Evolutionary conservation across 768 basidiomycete genomes (phyloP), one percentile per base, ranked within the genome.

Genomic region (Tubosaeta sp.): DNA sequence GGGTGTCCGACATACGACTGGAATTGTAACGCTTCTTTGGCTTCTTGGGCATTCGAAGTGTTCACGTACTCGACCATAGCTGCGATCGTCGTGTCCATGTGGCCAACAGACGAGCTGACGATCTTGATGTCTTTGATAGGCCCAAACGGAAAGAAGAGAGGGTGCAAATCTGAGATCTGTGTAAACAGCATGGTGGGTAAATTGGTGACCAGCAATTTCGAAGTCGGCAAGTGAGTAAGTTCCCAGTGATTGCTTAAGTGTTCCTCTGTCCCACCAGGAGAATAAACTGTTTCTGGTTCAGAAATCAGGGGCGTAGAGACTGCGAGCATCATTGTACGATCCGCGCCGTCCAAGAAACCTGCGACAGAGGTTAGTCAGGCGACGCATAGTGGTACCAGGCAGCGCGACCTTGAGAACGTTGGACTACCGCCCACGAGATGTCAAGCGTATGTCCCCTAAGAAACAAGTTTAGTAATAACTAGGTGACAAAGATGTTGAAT

Each of bases 371-470:
- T 22, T n/a, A 48, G 38, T 57, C 29, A 55, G 48, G 48, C 16
- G 34, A 51, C 44, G 34, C 10, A 33, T 33, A 47, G 27, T 48
- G 1, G 29, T 33, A 31, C 11, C 22, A 29, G 4, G 7, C 6
- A 3, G 57, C 33, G 52, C 17, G 32, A 86, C 88, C 88, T 76
- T 86, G 83, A 56, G 88, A 91, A 42, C 88, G 86, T 58, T 91
- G 88, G 34, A 91, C 88, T 22, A 91, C 88, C 16, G 88, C 89
- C 88, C 88, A 91, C 6, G 88, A 90, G 47, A 91, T 80, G 63
- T 91, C 88, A 43, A 91, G 80, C 17, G 77, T 75, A 61, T 90
- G 84, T 7, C 88, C 86, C 62, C 86, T 90, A 37, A 32, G 45
- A 35, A 38, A 46, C 43, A 33, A 41, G 37, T 56, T 50, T 51